Percentiles rank a stretch among this genome's conserved stretches.
phyloP scores from a whole-genome alignment of 192 early-diverging fungal genomes.

The Coemansia sp. region DNA sequence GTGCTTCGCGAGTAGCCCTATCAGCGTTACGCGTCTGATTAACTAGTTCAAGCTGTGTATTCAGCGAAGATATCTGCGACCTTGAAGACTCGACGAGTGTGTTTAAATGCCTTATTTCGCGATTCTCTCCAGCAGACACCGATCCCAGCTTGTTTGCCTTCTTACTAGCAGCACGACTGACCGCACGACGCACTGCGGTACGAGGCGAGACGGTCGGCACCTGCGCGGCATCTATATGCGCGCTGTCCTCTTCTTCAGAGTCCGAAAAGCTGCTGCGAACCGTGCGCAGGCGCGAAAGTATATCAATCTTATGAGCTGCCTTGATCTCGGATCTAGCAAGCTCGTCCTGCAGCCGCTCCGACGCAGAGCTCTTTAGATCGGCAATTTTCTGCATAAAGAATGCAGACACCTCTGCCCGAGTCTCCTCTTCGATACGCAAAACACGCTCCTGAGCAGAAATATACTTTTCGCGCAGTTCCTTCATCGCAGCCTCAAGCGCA shows the following conservation, averaged over 20 bases:
- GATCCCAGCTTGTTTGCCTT: slow-evolving; percentile 50
- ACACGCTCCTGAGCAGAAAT: slow-evolving; percentile 56
- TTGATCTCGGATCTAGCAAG: slow-evolving; percentile 30
- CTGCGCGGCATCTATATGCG: slow-evolving; percentile 21
- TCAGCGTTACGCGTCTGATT: slow-evolving; percentile 33
- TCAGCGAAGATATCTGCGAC: slow-evolving; percentile 23
- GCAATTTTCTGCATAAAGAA: slow-evolving; percentile 54
- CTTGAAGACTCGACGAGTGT: slow-evolving; percentile 16
- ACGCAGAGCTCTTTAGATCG: slow-evolving; percentile 51
- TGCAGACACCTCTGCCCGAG: slow-evolving; percentile 55
- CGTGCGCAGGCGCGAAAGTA: slow-evolving; percentile 43
- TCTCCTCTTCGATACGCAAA: slow-evolving; percentile 58
- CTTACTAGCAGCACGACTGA: slow-evolving; percentile 44
- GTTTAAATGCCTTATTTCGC: slow-evolving; percentile 27
- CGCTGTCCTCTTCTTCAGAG: slow-evolving; percentile 12
- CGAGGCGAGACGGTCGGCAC: slow-evolving; percentile 52
- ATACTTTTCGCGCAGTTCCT: slow-evolving; percentile 38
- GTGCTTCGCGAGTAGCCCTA: slow-evolving; percentile 16
- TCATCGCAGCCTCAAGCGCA: slow-evolving; percentile 23
- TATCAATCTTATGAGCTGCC: slow-evolving; percentile 53
- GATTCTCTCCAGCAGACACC: slow-evolving; percentile 46
- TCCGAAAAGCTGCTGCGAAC: slow-evolving; percentile 2
- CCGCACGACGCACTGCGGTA: slow-evolving; percentile 35
- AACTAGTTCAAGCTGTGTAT: slow-evolving; percentile 39
- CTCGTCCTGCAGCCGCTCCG: slow-evolving; percentile 48